phyloP scores from a whole-genome alignment of 108 stramenopile genomes.

The Skeletonema grethae region DNA sequence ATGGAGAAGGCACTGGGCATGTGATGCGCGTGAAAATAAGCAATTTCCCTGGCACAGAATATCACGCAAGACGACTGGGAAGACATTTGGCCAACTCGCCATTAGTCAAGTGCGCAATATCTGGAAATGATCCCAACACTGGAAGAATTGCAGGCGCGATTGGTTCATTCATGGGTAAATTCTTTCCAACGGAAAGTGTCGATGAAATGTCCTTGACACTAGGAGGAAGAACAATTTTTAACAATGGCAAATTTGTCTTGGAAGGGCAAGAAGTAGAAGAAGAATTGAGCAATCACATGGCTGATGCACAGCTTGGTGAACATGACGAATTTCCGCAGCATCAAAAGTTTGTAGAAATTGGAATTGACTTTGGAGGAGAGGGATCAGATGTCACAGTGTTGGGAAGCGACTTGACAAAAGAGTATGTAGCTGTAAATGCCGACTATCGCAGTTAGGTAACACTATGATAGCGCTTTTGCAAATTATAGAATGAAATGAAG shows the following conservation, averaged over 20 bases:
- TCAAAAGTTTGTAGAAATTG: slow-evolving; percentile 89
- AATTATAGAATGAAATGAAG: not conserved
- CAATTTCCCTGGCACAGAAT: slow-evolving; percentile 83
- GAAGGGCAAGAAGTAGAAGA: slow-evolving; percentile 91
- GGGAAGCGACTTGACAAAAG: slow-evolving; percentile 94
- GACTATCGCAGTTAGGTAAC: slow-evolving; percentile 92
- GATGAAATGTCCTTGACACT: slow-evolving; percentile 72
- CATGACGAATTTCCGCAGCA: slow-evolving; percentile 87
- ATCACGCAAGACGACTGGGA: slow-evolving; percentile 87
- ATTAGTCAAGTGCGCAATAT: slow-evolving; percentile 95
- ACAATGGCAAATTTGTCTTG: slow-evolving; percentile 89
- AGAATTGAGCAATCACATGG: slow-evolving; percentile 87
- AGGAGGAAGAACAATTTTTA: slow-evolving; percentile 90
- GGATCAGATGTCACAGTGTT: slow-evolving; percentile 68
- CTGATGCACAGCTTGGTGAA: slow-evolving; percentile 81
- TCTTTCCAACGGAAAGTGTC: slow-evolving; percentile 62
- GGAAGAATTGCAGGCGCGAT: slow-evolving; percentile 96
- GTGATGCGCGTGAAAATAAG: slow-evolving; percentile 89
- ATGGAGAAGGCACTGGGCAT: slow-evolving; percentile 98
- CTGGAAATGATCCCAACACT: slow-evolving; percentile 99
- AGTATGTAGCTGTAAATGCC: slow-evolving; percentile 96
- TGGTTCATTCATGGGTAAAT: slow-evolving; percentile 92
- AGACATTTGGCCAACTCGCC: slow-evolving; percentile 93
- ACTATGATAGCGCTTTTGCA: not conserved
- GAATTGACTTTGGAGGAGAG: slow-evolving; percentile 69